Evolutionary conservation across 768 basidiomycete genomes (phyloP).

Genomic region (Leccinum fibrillosum): DNA sequence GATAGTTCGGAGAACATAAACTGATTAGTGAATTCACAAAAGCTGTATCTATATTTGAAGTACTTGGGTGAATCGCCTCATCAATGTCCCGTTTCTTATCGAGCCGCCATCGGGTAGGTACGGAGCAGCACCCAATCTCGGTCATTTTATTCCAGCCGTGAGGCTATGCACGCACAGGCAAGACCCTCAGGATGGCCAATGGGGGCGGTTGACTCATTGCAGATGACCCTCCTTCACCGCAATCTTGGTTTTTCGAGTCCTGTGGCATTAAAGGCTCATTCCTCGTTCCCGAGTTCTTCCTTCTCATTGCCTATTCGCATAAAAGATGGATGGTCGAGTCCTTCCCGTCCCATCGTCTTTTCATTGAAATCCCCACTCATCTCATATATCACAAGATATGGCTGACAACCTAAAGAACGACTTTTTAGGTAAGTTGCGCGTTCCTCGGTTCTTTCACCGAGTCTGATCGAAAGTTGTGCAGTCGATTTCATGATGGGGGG

Average conservation of each 20-base stretch:
- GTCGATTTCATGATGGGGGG: slow-evolving; percentile 39
- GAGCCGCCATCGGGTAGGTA: background rate
- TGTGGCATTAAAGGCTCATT: background rate
- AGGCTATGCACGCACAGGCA: background rate
- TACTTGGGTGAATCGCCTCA: too few relatives aligned
- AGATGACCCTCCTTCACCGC: background rate
- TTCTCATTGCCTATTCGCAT: background rate
- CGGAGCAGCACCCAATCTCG: background rate
- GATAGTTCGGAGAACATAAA: background rate
- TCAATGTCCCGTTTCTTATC: background rate
- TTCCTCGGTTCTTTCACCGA: background rate
- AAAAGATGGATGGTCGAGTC: background rate
- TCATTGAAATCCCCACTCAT: slow-evolving; percentile 19
- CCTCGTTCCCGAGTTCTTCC: slow-evolving; percentile 17
- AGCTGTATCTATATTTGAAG: too few relatives aligned
- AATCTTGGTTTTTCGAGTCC: background rate
- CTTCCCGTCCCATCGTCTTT: background rate
- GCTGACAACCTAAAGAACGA: slow-evolving; percentile 6
- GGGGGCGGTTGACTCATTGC: background rate
- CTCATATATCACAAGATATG: slow-evolving; percentile 6
- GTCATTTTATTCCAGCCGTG: background rate
- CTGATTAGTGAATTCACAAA: background rate
- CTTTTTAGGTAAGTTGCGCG: slow-evolving; percentile 17
- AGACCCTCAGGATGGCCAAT: background rate
- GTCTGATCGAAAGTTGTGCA: slow-evolving; percentile 11